Conservation (phyloP, 306 rosid species). For the Quercus agrifolia region DNA sequence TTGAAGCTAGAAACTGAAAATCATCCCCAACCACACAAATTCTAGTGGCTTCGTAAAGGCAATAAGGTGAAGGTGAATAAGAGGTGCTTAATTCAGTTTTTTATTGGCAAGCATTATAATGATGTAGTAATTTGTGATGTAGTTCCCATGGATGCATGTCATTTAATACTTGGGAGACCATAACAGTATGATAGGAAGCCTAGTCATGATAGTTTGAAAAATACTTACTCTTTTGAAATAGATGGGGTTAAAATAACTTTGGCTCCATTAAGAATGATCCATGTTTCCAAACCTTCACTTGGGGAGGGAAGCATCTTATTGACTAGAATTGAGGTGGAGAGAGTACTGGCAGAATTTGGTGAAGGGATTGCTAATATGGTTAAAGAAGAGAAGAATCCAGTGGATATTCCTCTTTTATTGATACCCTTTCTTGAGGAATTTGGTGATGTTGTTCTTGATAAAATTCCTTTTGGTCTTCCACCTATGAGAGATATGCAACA, state of each 20-base stretch:
- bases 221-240: background rate
- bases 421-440: background rate
- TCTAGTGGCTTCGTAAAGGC: background rate
- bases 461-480: background rate
- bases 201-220: too few species aligned
- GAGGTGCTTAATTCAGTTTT: background rate
- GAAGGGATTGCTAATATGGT: background rate
- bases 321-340: background rate
- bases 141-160: background rate
- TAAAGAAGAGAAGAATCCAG: background rate
- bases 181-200: background rate
- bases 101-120: background rate
- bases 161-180: background rate
- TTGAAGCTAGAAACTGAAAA: background rate
- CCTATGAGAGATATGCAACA: background rate
- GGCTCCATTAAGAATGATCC: background rate
- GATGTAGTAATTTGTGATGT: background rate
- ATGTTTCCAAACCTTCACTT: background rate
- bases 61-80: background rate
- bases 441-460: background rate
- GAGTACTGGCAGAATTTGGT: background rate
- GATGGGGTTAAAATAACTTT: background rate
- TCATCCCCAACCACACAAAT: background rate
- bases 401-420: background rate
- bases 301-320: background rate